These are phyloP conservation scores for Platanthera guangdongensis DNA, from an alignment of 106 monocot genomes.

Conservation along the genomic window DNA sequence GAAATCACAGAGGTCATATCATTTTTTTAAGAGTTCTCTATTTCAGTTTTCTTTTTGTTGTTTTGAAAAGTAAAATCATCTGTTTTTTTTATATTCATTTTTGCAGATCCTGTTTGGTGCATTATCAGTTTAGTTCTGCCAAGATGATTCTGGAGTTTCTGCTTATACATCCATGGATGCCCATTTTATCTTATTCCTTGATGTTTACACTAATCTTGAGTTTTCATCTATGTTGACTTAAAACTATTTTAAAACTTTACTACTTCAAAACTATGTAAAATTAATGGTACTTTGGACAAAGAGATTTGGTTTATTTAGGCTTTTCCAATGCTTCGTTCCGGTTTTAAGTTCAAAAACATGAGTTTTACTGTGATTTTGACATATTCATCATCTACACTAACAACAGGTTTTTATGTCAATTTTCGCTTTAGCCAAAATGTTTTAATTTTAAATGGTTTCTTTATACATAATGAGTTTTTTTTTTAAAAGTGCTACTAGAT, in stretches of 20 bases:
- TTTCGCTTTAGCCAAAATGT: neutral
- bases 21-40: neutral
- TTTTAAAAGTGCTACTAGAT: neutral
- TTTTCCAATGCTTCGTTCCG: neutral
- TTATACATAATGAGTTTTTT: neutral
- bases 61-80: neutral
- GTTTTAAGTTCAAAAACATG: neutral
- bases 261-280: neutral
- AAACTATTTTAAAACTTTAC: neutral
- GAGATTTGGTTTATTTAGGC: neutral
- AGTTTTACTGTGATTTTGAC: neutral
- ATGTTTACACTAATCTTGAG: neutral
- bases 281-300: slow-evolving; percentile 2
- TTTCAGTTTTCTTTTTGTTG: neutral
- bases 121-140: neutral
- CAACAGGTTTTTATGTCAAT: neutral
- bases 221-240: neutral
- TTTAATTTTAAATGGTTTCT: neutral
- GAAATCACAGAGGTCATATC: neutral
- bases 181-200: neutral
- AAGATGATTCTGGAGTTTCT: slow-evolving; percentile 3
- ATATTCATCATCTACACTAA: neutral
- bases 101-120: slow-evolving; percentile 3
- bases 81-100: neutral
- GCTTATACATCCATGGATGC: neutral